phyloP scores from a whole-genome alignment of 306 rosid genomes.

The Dalbergia cochinchinensis region DNA sequence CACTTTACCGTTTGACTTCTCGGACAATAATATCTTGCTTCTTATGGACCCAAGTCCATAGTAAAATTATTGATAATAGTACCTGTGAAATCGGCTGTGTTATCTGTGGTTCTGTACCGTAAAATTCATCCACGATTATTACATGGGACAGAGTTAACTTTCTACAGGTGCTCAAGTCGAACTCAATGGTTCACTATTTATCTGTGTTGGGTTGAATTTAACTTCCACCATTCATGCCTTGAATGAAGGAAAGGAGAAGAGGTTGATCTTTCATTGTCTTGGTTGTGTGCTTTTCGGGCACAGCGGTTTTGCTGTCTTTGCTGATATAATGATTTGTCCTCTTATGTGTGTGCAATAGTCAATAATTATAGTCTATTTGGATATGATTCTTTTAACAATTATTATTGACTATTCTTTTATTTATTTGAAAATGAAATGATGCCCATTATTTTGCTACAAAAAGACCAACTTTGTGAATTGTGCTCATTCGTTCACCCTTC shows the following conservation, averaged over 20 bases:
- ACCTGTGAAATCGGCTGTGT: not conserved
- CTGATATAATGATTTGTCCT: conserved; percentile 13
- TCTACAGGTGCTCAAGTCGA: not conserved
- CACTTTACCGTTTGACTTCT: conserved; percentile 50
- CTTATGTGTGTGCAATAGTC: not conserved
- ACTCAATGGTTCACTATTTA: conserved; percentile 16
- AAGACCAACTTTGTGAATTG: conserved; percentile 8
- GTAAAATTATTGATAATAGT: conserved; percentile 42
- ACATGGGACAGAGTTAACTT: conserved; percentile 23
- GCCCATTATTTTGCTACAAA: conserved; percentile 1
- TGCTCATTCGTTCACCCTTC: conserved; percentile 23
- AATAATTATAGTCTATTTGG: not conserved
- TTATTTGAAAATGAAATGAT: conserved; percentile 26
- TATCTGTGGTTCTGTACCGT: not conserved
- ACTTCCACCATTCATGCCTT: conserved; percentile 49
- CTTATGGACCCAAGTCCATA: not conserved
- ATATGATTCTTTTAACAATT: conserved; percentile 28
- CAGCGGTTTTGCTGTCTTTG: conserved; percentile 41
- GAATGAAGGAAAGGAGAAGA: conserved; percentile 43
- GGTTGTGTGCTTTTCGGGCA: conserved; percentile 53
- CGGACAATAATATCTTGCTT: conserved; percentile 37
- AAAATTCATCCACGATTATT: not conserved
- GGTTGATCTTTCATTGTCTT: conserved; percentile 45
- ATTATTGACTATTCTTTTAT: not conserved
- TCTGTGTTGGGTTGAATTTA: not conserved